These are phyloP conservation scores for Colletotrichum australisinense DNA, from an alignment of 2,329 filamentous ascomycete species.

Conservation along the genomic window DNA sequence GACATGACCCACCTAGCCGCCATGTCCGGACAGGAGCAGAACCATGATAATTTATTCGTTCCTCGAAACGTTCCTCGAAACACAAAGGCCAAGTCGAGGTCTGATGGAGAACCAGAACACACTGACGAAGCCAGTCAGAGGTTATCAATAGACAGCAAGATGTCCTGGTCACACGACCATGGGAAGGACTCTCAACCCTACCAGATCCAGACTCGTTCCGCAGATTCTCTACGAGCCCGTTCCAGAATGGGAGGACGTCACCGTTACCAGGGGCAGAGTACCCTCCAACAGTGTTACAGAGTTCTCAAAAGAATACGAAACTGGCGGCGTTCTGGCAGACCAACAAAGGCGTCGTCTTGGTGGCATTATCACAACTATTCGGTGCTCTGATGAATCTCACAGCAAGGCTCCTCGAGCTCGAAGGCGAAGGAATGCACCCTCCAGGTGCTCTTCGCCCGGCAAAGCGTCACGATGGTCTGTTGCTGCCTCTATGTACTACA, in stretches of 20 bases:
- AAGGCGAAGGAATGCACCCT: slow-evolving; percentile 82
- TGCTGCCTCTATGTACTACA: slow-evolving; percentile 79
- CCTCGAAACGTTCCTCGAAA: no score
- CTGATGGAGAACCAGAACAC: slow-evolving; percentile 39
- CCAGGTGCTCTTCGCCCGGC: slow-evolving; percentile 84
- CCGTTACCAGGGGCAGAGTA: slow-evolving; percentile 39
- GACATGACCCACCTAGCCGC: slow-evolving; percentile 21
- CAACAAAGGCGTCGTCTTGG: slow-evolving; percentile 80
- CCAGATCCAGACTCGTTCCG: slow-evolving; percentile 47
- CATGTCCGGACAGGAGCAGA: slow-evolving; percentile 38
- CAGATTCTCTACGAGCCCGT: slow-evolving; percentile 54
- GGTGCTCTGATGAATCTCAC: slow-evolving; percentile 87
- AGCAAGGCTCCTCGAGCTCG: slow-evolving; percentile 79
- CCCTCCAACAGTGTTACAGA: slow-evolving; percentile 30
- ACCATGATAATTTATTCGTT: slow-evolving; percentile 35
- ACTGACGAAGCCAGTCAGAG: slow-evolving; percentile 41
- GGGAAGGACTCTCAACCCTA: slow-evolving; percentile 38
- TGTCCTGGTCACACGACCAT: slow-evolving; percentile 37
- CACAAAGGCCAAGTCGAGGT: slow-evolving; percentile 37
- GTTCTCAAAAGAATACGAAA: slow-evolving; percentile 26
- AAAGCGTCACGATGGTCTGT: slow-evolving; percentile 77
- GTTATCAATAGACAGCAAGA: slow-evolving; percentile 40
- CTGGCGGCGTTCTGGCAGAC: slow-evolving; percentile 62
- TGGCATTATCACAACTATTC: slow-evolving; percentile 83
- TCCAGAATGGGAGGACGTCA: slow-evolving; percentile 42